These are phyloP conservation scores for Canavalia ensiformis DNA, from an alignment of 306 rosid genomes.

Conservation along the genomic window DNA sequence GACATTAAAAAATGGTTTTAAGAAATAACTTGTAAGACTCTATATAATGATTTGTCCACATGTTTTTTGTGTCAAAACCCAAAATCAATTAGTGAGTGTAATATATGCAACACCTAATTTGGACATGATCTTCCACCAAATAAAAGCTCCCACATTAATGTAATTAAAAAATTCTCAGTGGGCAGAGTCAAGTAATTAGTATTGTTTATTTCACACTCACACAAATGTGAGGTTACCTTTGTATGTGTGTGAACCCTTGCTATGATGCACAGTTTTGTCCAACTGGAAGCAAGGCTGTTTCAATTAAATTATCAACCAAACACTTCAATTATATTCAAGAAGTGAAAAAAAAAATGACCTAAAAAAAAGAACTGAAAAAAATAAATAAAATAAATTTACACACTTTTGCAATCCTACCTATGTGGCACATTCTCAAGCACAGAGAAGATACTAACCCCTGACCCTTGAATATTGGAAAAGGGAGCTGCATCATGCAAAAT, in stretches of 20 bases:
- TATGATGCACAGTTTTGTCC: slow-evolving; percentile 32
- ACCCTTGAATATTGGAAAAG: slow-evolving; percentile 19
- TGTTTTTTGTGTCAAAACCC: slow-evolving; percentile 26
- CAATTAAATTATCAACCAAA: slow-evolving; percentile 47
- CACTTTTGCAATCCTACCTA: neutral
- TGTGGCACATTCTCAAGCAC: slow-evolving; percentile 50
- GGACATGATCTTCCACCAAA: slow-evolving; percentile 37
- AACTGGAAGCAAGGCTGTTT: slow-evolving; percentile 51
- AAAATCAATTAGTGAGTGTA: slow-evolving; percentile 23
- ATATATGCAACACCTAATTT: slow-evolving; percentile 33
- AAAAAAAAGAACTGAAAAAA: neutral
- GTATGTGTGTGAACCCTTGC: neutral
- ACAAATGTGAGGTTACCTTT: slow-evolving; percentile 15
- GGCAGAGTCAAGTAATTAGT: slow-evolving; percentile 40
- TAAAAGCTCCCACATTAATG: slow-evolving; percentile 26
- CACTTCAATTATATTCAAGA: slow-evolving; percentile 47
- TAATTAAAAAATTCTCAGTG: slow-evolving; percentile 10
- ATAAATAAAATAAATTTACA: slow-evolving; percentile 13
- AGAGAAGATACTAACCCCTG: slow-evolving; percentile 37
- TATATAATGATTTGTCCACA: slow-evolving; percentile 33
- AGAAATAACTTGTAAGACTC: slow-evolving; percentile 15
- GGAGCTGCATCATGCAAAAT: slow-evolving; percentile 48
- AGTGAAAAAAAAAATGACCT: neutral
- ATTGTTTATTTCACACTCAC: slow-evolving; percentile 26
- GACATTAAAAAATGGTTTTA: neutral